Evolutionary conservation across 768 basidiomycete species (phyloP), one percentile per base, ranked within the genome.

Genomic region (Suillus weaverae): DNA sequence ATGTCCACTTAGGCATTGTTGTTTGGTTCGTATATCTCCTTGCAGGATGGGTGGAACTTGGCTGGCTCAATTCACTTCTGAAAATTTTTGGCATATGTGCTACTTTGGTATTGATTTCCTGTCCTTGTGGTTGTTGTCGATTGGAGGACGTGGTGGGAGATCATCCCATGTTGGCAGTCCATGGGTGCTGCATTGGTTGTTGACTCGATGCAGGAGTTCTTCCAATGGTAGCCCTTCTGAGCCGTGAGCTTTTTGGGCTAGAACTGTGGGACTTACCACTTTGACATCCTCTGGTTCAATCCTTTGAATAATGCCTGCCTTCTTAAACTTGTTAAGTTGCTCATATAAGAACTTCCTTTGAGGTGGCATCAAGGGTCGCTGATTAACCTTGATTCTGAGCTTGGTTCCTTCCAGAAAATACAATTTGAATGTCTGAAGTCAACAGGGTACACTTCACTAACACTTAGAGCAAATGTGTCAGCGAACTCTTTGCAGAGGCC

Each of bases 171-270:
- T n/a, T 1, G 46, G 41, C 18, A 63, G 53, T 8, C 66, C 64
- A 3, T 60, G 62, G 1, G 30, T 39, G 11, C 56, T 32, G 26
- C 71, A 69, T 11, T 66, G 46, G n/a, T 70, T 66, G 63, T 82
- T 81, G 9, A 79, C 70, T 0, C 48, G 10, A 41, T 74, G 73
- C 36, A 74, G 68, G 0, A 83, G 72, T 41, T 81, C 78, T 2
- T 78, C 77, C 1, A 77, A 32, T 0, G 72, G 67, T 1, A 81
- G 61, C 0, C 80, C 78, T 0, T 64, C 69, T 0, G 68, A 68
- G 5, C 75, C 70, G 22, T 78, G 76, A 11, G 69, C 76, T 61
- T 83, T 83, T 63, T 76, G 69, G 0, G 78, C 80, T 1, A 84
- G 67, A 0, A 72, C 79, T 0, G 76, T 81, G 0, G 72, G 73